Percentiles rank a stretch among this genome's conserved stretches.
Evolutionary conservation across 768 basidiomycete species (phyloP).

Genomic region (Mycena indigotica): DNA sequence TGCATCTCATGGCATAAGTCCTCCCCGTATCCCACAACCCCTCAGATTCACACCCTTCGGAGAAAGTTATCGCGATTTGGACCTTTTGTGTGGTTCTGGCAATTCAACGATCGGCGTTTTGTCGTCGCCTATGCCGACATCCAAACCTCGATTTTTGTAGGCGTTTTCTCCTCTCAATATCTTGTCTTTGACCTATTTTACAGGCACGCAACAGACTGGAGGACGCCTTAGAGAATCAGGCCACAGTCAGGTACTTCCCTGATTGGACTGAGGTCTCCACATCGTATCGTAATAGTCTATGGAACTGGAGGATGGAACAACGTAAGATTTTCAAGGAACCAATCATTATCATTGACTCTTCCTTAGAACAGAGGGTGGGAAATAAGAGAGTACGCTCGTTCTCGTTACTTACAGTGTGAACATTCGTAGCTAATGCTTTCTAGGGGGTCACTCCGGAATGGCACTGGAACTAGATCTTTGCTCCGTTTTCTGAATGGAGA

Average conservation of each 20-base stretch:
- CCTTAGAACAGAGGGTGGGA: no score
- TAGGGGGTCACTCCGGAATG: no score
- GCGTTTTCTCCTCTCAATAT: background rate
- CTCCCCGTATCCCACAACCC: background rate
- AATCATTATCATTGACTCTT: no score
- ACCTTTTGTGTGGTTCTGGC: background rate
- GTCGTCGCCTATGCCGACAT: background rate
- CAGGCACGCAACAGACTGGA: background rate
- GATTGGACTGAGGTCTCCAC: background rate
- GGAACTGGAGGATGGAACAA: background rate
- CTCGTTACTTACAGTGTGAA: no score
- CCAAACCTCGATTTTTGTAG: background rate
- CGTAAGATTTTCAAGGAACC: no score
- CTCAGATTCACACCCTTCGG: background rate
- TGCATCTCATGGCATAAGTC: background rate
- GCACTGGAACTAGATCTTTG: no score
- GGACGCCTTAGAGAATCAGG: background rate
- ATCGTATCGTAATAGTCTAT: background rate
- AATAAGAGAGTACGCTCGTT: no score
- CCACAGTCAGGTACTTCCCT: background rate
- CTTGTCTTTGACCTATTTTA: background rate
- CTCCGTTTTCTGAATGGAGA: no score
- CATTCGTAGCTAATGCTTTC: no score
- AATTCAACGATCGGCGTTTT: background rate
- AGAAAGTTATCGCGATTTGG: background rate